Conservation (phyloP, 2,329 filamentous ascomycete species). For the Plectosphaerella sp. region DNA sequence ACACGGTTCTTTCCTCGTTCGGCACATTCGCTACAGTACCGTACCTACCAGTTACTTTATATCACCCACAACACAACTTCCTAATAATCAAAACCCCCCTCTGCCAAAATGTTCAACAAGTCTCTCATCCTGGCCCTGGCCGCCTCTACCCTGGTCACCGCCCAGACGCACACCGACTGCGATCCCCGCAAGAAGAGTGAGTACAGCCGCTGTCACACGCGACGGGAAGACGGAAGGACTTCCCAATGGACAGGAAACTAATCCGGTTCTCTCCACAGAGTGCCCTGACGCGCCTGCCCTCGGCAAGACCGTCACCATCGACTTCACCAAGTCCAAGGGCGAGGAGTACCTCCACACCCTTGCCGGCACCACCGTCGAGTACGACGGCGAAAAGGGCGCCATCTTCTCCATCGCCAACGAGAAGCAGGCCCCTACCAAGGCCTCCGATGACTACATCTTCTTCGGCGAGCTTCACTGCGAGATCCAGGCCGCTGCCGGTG, state of each 20-base stretch:
- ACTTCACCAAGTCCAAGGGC: conserved; percentile 71
- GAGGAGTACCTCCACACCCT: conserved; percentile 50
- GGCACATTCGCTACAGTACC: background rate
- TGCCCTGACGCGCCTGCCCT: conserved; percentile 77
- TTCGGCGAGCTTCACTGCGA: conserved; percentile 82
- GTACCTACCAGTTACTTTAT: background rate
- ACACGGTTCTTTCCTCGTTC: background rate
- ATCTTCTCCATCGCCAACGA: conserved; percentile 64
- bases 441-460: conserved; percentile 87
- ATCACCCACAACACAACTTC: background rate
- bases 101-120: conserved; percentile 15
- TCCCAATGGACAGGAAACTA: conserved; percentile 7
- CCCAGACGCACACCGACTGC: conserved; percentile 54
- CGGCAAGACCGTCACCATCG: conserved; percentile 57
- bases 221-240: background rate
- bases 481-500: conserved; percentile 73
- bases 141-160: conserved; percentile 43
- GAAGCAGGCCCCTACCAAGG: conserved; percentile 67
- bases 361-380: conserved; percentile 42
- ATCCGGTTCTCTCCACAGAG: conserved; percentile 24
- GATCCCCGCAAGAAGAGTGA: conserved; percentile 49
- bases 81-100: background rate
- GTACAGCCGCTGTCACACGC: conserved; percentile 9
- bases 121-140: conserved; percentile 47
- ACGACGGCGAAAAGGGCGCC: conserved; percentile 42